Conservation (phyloP, 345 rosid species). For the Hibiscus mutabilis region DNA sequence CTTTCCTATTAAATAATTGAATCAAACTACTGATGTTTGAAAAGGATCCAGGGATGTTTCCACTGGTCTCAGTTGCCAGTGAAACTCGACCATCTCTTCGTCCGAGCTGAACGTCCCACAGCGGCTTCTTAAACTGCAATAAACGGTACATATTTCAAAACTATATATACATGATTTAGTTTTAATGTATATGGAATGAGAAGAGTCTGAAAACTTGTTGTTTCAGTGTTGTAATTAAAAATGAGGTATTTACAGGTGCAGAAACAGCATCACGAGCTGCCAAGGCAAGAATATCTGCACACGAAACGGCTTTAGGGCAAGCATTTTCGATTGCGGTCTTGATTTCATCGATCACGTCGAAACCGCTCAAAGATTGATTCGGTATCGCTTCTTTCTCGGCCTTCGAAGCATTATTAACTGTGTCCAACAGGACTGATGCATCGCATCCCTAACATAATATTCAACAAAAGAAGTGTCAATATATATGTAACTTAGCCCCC, state of each 20-base stretch:
- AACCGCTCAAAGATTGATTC: conserved; percentile 39
- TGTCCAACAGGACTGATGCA: conserved; percentile 11
- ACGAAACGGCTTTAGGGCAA: conserved; percentile 48
- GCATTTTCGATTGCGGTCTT: conserved; percentile 33
- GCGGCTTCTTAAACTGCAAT: conserved; percentile 31
- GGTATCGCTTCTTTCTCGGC: conserved; percentile 55
- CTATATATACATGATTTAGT: no score
- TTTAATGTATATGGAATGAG: not conserved
- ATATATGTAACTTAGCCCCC: not conserved
- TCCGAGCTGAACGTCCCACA: conserved; percentile 53
- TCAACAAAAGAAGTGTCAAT: not conserved
- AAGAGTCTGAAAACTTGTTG: not conserved
- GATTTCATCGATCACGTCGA: conserved; percentile 52
- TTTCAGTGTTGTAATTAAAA: not conserved
- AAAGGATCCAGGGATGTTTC: conserved; percentile 43
- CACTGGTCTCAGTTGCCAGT: conserved; percentile 27
- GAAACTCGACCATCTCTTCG: conserved; percentile 59
- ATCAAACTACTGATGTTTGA: conserved; percentile 34
- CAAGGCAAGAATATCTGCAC: conserved; percentile 54
- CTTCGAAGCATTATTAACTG: not conserved
- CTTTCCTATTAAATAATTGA: conserved; percentile 27
- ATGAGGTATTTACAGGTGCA: conserved; percentile 25
- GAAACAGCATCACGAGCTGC: conserved; percentile 63
- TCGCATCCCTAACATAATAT: conserved; percentile 49
- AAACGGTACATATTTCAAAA: no score